These are phyloP conservation scores for Orbilia javanica DNA, from an alignment of 2,329 filamentous ascomycete species.

Conservation along the genomic window DNA sequence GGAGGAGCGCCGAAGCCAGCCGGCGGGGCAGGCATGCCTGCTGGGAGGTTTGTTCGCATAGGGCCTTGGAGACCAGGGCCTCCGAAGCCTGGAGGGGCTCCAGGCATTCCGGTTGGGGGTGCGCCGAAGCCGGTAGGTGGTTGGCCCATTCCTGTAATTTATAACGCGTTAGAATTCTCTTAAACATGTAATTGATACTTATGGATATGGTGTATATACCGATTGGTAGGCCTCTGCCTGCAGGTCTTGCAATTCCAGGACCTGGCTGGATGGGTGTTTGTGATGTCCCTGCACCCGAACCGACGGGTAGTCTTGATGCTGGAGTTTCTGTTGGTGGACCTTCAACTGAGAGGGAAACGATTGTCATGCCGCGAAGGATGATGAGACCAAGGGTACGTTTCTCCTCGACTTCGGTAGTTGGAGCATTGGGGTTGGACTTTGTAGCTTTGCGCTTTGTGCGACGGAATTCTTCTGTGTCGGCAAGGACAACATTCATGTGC, in stretches of 20 bases:
- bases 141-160: constrained; percentile 59
- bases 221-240: constrained; percentile 77
- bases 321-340: constrained; percentile 95
- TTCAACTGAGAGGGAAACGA: constrained; percentile 94
- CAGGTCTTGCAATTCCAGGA: constrained; percentile 89
- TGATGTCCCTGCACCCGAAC: constrained; percentile 70
- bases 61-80: constrained; percentile 54
- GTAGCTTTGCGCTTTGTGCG: constrained; percentile 86
- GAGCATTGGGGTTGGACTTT: constrained; percentile 76
- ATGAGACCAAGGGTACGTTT: constrained; percentile 96
- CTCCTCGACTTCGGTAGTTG: constrained; percentile 89
- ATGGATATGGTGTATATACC: constrained; percentile 58
- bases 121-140: constrained; percentile 61
- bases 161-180: constrained; percentile 65
- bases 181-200: constrained; percentile 51
- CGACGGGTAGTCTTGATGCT: constrained; percentile 81
- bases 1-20: constrained; percentile 53
- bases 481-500: constrained; percentile 99
- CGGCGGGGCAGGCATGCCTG: constrained; percentile 56
- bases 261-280: constrained; percentile 76
- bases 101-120: constrained; percentile 59
- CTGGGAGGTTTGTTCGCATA: constrained; percentile 58
- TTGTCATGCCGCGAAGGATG: constrained; percentile 93
- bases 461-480: constrained; percentile 98
- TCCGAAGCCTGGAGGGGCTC: constrained; percentile 61